phyloP scores from a whole-genome alignment of 495 filamentous ascomycete species.

The Neurospora africana region DNA sequence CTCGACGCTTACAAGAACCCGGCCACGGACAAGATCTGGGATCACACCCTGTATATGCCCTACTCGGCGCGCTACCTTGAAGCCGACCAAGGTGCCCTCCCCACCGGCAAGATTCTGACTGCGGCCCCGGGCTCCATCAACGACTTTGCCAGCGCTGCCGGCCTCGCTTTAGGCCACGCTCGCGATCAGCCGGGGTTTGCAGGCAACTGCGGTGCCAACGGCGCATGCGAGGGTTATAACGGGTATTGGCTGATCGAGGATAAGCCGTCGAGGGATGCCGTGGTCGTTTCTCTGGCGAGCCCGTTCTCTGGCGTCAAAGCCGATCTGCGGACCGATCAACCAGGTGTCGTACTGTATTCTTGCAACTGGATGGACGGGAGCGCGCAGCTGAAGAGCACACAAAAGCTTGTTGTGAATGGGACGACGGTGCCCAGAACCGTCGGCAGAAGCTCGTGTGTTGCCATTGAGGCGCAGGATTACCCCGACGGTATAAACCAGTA shows the following conservation, averaged over 20 bases:
- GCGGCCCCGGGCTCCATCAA: slow-evolving; percentile 50
- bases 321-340: slow-evolving; percentile 60
- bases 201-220: slow-evolving; percentile 53
- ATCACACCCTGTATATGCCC: slow-evolving; percentile 62
- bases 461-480: slow-evolving; percentile 57
- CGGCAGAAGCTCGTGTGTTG: slow-evolving; percentile 47
- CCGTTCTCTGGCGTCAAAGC: slow-evolving; percentile 55
- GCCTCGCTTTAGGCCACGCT: slow-evolving; percentile 56
- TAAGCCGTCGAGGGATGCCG: slow-evolving; percentile 42
- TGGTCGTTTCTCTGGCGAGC: slow-evolving; percentile 47
- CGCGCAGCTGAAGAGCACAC: slow-evolving; percentile 46
- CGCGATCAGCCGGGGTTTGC: slow-evolving; percentile 43
- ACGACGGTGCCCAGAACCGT: slow-evolving; percentile 28
- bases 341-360: slow-evolving; percentile 59
- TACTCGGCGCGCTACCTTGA: slow-evolving; percentile 59
- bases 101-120: slow-evolving; percentile 56
- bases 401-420: slow-evolving; percentile 42
- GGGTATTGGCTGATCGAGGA: slow-evolving; percentile 65
- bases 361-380: slow-evolving; percentile 63
- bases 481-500: slow-evolving; percentile 69
- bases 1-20: slow-evolving; percentile 63
- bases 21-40: slow-evolving; percentile 49
- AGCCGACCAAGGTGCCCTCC: slow-evolving; percentile 58
- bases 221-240: slow-evolving; percentile 68
- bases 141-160: slow-evolving; percentile 55